Evolutionary conservation across 116 monocot genomes (phyloP).

Genomic region (Iris pallida): DNA sequence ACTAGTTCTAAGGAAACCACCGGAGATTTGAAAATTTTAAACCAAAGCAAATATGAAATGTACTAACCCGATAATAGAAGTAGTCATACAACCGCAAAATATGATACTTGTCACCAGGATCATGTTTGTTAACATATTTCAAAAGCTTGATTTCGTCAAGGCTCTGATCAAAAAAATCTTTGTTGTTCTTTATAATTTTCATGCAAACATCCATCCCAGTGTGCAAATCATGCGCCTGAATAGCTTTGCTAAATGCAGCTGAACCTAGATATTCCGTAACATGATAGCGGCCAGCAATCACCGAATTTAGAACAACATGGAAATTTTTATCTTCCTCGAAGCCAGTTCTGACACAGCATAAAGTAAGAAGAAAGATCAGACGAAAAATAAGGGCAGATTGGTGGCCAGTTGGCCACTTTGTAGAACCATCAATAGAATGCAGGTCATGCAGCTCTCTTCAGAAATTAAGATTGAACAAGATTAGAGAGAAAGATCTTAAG

Average conservation of each 20-base stretch:
- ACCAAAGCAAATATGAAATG: no score
- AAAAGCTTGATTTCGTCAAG: constrained; percentile 98
- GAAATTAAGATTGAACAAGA: background rate
- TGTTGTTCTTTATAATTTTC: constrained; percentile 98
- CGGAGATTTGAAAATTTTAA: no score
- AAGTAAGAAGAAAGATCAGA: background rate
- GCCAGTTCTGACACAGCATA: constrained; percentile 52
- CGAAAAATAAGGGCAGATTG: background rate
- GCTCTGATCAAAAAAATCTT: constrained; percentile 98
- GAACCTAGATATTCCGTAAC: constrained; percentile 89
- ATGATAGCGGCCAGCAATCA: constrained; percentile 91
- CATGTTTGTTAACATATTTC: constrained; percentile 94
- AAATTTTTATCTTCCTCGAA: constrained; percentile 96
- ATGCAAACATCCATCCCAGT: constrained; percentile 97
- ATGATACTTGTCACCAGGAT: constrained; percentile 88
- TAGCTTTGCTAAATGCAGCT: constrained; percentile 96
- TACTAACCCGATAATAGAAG: constrained; percentile 83
- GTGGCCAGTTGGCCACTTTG: background rate
- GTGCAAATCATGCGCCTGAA: constrained; percentile 94
- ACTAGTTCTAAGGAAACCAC: no score
- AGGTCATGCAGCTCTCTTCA: background rate
- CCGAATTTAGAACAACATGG: constrained; percentile 83
- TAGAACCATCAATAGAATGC: background rate
- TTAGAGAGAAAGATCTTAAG: background rate
- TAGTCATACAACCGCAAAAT: constrained; percentile 90